These are phyloP conservation scores for Moringa oleifera DNA, from an alignment of 345 rosid genomes.

Conservation along the genomic window DNA sequence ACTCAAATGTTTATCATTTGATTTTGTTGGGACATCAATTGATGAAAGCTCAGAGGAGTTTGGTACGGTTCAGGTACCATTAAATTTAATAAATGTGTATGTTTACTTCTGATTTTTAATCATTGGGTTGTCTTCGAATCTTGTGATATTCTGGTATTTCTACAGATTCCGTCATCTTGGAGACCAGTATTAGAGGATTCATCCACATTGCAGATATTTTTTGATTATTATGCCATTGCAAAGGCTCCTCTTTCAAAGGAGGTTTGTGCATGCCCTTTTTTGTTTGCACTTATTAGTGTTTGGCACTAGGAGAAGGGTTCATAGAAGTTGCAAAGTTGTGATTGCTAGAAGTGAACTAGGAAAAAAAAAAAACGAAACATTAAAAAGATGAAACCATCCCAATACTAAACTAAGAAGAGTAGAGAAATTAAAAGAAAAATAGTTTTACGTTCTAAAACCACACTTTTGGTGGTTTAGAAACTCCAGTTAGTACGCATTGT, in stretches of 20 bases:
- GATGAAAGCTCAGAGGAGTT: conserved; percentile 99
- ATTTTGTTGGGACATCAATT: conserved; percentile 94
- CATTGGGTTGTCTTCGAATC: conserved; percentile 6
- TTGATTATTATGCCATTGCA: conserved; percentile 84
- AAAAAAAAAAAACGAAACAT: background rate
- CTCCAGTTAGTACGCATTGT: background rate
- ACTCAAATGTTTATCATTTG: conserved; percentile 90
- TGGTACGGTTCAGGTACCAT: conserved; percentile 92
- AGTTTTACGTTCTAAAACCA: background rate
- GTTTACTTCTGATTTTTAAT: background rate
- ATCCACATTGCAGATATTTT: conserved; percentile 85
- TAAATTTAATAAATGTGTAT: background rate
- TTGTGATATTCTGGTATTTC: conserved; percentile 13
- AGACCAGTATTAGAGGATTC: conserved; percentile 86
- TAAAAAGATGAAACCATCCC: background rate
- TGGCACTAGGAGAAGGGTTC: background rate
- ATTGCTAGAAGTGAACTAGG: background rate
- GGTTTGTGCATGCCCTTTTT: conserved; percentile 36
- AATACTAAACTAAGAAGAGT: background rate
- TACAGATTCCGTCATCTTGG: conserved; percentile 90
- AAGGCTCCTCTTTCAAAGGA: conserved; percentile 88
- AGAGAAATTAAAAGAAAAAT: background rate
- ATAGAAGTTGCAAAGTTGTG: background rate
- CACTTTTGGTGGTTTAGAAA: too few relatives aligned
- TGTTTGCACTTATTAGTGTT: background rate